phyloP scores from a whole-genome alignment of 371 early-diverging fungal genomes.

The Syncephalis fuscata region DNA sequence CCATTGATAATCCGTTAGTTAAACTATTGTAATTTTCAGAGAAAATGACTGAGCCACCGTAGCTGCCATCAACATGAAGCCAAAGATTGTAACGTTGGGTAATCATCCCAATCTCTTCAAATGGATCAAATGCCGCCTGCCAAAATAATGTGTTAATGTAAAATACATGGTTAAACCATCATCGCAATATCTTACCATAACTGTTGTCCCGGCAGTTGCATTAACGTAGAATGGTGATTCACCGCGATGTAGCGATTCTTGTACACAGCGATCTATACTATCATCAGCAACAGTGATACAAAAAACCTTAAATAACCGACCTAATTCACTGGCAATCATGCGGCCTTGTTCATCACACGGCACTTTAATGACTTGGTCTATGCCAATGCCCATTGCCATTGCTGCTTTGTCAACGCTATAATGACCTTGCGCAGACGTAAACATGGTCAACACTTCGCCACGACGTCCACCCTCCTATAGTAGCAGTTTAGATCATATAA shows the following conservation, averaged over 20 bases:
- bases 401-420: constrained; percentile 68
- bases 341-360: constrained; percentile 41
- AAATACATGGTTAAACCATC: too few relatives aligned
- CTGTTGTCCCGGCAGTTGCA: constrained; percentile 78
- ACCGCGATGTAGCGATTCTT: constrained; percentile 16
- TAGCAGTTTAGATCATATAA: not conserved
- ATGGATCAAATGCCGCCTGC: constrained; percentile 65
- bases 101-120: constrained; percentile 32
- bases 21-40: constrained; percentile 17
- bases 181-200: constrained; percentile 22
- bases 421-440: constrained; percentile 60
- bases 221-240: constrained; percentile 65
- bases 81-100: constrained; percentile 50
- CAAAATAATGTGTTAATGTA: not conserved
- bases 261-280: constrained; percentile 24
- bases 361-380: constrained; percentile 45
- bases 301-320: constrained; percentile 11
- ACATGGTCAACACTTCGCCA: constrained; percentile 28
- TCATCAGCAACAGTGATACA: not conserved
- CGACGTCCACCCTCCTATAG: constrained; percentile 5
- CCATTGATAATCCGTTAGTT: constrained; percentile 30
- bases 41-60: constrained; percentile 67
- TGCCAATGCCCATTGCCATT: constrained; percentile 57
- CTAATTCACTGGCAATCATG: constrained; percentile 41
- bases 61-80: constrained; percentile 75